Base-by-base conservation (phyloP, 352 stramenopile species). In the Phytophthora macrochlamydospora region DNA sequence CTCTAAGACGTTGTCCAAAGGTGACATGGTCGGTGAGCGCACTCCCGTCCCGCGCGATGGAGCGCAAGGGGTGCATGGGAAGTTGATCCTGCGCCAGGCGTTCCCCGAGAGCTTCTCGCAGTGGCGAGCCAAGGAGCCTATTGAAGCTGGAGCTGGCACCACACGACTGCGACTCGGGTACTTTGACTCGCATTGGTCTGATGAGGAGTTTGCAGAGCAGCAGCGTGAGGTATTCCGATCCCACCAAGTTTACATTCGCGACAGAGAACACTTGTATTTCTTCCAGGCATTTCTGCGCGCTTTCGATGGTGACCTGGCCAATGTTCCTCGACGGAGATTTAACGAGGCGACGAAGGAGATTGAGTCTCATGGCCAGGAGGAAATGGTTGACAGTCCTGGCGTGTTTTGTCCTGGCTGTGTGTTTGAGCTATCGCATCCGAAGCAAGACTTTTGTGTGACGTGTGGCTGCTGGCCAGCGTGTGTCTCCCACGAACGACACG, bases 121-220 rank as follows among this genome's bases (percentile, higher is more conserved):
- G 46, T 97, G 91, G 91, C 86, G 91, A 4, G 60, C 75, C 7
- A 97, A 97, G 60, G 78, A 97, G 70, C 91, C 91, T 1, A 97
- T 97, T 55, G 91, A 97, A 51, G 66, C 90, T 49, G 91, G 91
- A 42, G 73, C 80, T 1, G 91, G 91, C 4, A 92, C 83, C 18
- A 96, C 88, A 0, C 71, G 76, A 33, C 69, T 93, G 9, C 75
- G 85, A 4, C 70, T 87, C 29, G 85, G 85, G 6, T 86, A 81
- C 65, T 93, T 93, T 55, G 75, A 91, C 53, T 51, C 56, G 30
- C 62, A 72, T 52, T 86, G 69, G 69, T 71, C 62, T 0, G 51
- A 66, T 29, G 48, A 73, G 13, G 76, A 83, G 58, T 90, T 93
- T 44, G 64, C 33, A 7, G 40, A 59, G 18, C 69, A 70, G 6